phyloP scores from a whole-genome alignment of 2,329 filamentous ascomycete genomes.

The Rhinocladiella mackenziei region DNA sequence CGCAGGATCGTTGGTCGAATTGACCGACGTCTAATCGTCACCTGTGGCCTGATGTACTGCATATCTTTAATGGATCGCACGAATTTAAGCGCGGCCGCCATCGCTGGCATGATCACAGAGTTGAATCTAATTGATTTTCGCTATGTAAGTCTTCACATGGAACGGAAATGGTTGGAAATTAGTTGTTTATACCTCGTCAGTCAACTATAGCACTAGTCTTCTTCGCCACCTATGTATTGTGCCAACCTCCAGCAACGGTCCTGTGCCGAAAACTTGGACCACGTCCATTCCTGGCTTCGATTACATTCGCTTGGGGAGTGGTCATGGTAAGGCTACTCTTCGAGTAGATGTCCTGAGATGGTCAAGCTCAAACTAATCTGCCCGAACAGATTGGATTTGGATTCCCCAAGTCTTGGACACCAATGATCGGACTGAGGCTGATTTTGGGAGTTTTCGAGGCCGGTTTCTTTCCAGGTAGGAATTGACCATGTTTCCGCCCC shows the following conservation, averaged over 20 bases:
- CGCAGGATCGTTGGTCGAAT: conserved; percentile 64
- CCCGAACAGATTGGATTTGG: conserved; percentile 29
- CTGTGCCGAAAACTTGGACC: conserved; percentile 61
- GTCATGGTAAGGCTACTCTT: conserved; percentile 35
- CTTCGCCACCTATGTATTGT: conserved; percentile 67
- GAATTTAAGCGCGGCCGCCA: conserved; percentile 67
- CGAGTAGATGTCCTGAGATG: neutral
- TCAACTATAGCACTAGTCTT: conserved; percentile 52
- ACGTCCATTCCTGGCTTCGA: conserved; percentile 31
- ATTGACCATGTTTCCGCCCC: neutral
- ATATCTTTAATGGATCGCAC: conserved; percentile 74
- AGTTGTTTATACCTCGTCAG: too few relatives aligned
- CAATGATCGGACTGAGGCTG: conserved; percentile 30
- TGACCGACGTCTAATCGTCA: conserved; percentile 62
- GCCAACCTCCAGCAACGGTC: conserved; percentile 67
- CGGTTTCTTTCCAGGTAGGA: conserved; percentile 60
- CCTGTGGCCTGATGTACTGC: conserved; percentile 66
- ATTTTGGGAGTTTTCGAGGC: conserved; percentile 62
- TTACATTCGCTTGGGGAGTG: conserved; percentile 40
- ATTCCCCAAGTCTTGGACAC: conserved; percentile 30
- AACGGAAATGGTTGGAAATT: neutral
- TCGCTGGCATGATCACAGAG: conserved; percentile 53
- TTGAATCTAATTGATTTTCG: conserved; percentile 30
- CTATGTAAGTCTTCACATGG: conserved; percentile 5
- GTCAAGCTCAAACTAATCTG: neutral